Evolutionary conservation across 139 green algal species (phyloP), one percentile per base, ranked within the genome.

Genomic region (Klebsormidium nitens): DNA sequence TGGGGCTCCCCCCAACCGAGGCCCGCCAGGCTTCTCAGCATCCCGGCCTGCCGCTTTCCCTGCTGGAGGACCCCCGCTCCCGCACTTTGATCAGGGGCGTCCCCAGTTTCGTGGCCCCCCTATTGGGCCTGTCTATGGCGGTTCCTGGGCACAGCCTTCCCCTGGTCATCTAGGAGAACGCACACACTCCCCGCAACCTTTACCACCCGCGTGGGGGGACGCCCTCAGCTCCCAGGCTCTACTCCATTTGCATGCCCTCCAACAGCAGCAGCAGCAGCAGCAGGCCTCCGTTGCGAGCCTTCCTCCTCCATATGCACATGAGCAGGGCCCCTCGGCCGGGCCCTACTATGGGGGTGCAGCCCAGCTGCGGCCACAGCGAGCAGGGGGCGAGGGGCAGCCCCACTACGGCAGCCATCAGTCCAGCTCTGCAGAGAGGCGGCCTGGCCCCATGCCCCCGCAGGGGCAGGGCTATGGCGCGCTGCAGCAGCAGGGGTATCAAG

Each of bases 341-440:
- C 8, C 8, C 8, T n/a, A n/a, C n/a, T n/a, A n/a, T n/a, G 42
- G 42, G 42, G 14, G 59, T 34, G 59, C 59, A 3, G 29, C 59
- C 38, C 44, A 66, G 29, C 28, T 66, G 4, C 59, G 29, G 5
- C 59, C 59, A 26, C 59, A 66, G 59, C 23, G n/a, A n/a, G n/a
- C n/a, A n/a, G n/a, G n/a, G n/a, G n/a, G n/a, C n/a, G n/a, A n/a
- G n/a, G n/a, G n/a, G n/a, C n/a, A n/a, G n/a, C n/a, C n/a, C n/a
- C n/a, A n/a, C n/a, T 66, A 4, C 59, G 39, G 19, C 59, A 66
- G 28, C n/a, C 59, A 34, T 66, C 28, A 36, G 14, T 62, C 11
- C 29, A 28, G 55, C 11, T 17, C 42, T 14, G 8, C 42, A 49
- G 14, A 14, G 42, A 49, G 42, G 42, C 8, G 23, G 36, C 14